A percentile compares a stretch with the other conserved stretches of the same genome.
Evolutionary conservation across 75 land plant genomes (phyloP).

Genomic region (Adiantum capillusveneris): DNA sequence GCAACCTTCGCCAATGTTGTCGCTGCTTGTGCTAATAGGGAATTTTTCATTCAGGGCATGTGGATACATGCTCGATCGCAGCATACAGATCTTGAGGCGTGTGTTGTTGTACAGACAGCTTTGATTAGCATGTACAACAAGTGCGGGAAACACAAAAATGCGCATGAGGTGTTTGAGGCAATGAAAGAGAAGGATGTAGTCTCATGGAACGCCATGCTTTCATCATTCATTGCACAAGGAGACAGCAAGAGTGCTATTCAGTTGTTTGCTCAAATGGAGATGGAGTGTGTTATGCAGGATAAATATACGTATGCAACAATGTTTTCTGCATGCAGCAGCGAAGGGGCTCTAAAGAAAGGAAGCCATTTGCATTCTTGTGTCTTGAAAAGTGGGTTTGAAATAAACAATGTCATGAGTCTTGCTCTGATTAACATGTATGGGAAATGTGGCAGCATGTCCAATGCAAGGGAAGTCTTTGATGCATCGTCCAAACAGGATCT

Average conservation of each 20-base stretch:
- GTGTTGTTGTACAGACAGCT: constrained; percentile 10
- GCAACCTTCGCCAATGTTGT: neutral
- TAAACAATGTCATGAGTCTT: neutral
- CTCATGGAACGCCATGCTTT: constrained; percentile 18
- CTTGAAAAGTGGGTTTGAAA: neutral
- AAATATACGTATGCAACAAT: constrained; percentile 10
- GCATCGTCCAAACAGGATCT: neutral
- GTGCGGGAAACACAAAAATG: constrained; percentile 18
- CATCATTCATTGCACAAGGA: constrained; percentile 10
- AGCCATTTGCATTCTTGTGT: neutral
- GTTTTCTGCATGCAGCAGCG: constrained; percentile 11
- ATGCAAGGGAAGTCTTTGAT: constrained; percentile 6
- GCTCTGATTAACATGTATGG: constrained; percentile 15
- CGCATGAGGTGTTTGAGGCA: constrained; percentile 14
- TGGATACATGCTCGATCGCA: constrained; percentile 20
- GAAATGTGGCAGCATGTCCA: constrained; percentile 1
- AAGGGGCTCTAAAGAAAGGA: constrained; percentile 2
- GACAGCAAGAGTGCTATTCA: constrained; percentile 2
- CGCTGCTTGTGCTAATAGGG: neutral
- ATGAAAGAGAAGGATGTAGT: constrained; percentile 7
- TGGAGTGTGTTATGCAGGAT: constrained; percentile 1
- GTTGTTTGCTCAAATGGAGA: constrained; percentile 15
- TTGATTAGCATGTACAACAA: constrained; percentile 21
- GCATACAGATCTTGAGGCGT: constrained; percentile 13
- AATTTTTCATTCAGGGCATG: constrained; percentile 9